Base-by-base conservation (phyloP, 441 rosid genomes). In the Gossypium gossypioides region DNA sequence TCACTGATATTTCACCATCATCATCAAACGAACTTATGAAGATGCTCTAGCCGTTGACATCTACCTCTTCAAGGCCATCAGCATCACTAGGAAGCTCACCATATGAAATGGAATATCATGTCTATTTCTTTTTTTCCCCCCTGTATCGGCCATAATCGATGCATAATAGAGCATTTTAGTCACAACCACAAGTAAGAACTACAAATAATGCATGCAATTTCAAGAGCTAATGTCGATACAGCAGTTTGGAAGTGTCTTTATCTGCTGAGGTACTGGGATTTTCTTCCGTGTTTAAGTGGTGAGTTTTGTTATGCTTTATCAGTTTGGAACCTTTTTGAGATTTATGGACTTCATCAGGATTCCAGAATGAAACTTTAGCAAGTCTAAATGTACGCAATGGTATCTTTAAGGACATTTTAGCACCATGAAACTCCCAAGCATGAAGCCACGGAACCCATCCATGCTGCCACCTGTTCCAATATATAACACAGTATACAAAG, bases 321-420 rank as follows among this genome's bases (percentile, higher is more conserved):
- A n/a, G n/a, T n/a, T n/a, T n/a, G n/a, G n/a, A n/a, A n/a, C n/a
- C n/a, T n/a, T n/a, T 88, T 63, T 81, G 83, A 69, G 79, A 76
- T 77, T 91, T 94, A 66, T 79, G 51, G 64, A 69, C 78, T 74
- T 86, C 90, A 75, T 81, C 81, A n/a, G 83, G 79, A 56, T 85
- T 84, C 98, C 98, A 93, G 60, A 91, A 86, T 0, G 97, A 84
- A 65, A 83, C 78, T 82, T 89, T 85, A 57, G 96, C 98, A 10
- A 93, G 92, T 50, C 97, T 97, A 76, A 93, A 85, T 25, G 86
- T 80, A 34, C 83, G 84, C 77, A 93, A 76, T 2, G 84, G 80
- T 52, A 91, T 83, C 78, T 89, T 91, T 40, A 52, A 63, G 10
- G 82, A 63, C 70, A 34, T 59, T 59, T 84, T 83, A 1, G 72